Evolutionary conservation across 2,329 filamentous ascomycete species (phyloP).

Genomic region (Trichoderma pleuroti): DNA sequence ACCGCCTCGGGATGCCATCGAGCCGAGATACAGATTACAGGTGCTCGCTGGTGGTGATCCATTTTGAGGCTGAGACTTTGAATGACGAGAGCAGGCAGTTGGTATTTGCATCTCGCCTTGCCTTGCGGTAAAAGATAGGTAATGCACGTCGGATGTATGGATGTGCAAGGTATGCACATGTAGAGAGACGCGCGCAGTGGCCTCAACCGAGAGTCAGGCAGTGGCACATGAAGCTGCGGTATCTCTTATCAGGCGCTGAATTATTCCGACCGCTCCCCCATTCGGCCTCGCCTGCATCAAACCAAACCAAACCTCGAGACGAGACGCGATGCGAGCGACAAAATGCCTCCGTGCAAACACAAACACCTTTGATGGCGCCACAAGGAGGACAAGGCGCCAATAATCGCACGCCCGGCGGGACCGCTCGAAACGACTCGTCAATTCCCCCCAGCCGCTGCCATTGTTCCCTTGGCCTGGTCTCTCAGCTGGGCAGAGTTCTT

Average conservation of each 20-base stretch:
- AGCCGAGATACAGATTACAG: neutral
- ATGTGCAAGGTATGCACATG: neutral
- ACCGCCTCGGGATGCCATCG: neutral
- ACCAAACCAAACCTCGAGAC: neutral
- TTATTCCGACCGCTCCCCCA: constrained; percentile 11
- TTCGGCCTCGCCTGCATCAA: constrained; percentile 7
- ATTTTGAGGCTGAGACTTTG: neutral
- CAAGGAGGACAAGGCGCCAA: neutral
- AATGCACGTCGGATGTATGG: neutral
- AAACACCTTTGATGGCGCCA: neutral
- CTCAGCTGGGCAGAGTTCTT: constrained; percentile 8
- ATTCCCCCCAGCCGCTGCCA: neutral
- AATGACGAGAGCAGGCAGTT: neutral
- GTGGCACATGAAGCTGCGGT: neutral
- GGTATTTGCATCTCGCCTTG: neutral
- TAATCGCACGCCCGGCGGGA: neutral
- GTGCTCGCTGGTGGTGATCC: neutral
- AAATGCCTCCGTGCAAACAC: neutral
- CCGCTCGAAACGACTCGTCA: constrained; percentile 13
- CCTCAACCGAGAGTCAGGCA: neutral
- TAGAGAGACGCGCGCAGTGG: neutral
- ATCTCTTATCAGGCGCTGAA: constrained; percentile 12
- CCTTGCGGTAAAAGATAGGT: neutral
- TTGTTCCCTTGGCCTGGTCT: neutral
- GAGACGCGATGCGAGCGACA: neutral